Evolutionary conservation across 306 rosid species (phyloP).

Genomic region (Trifolium pratense): DNA sequence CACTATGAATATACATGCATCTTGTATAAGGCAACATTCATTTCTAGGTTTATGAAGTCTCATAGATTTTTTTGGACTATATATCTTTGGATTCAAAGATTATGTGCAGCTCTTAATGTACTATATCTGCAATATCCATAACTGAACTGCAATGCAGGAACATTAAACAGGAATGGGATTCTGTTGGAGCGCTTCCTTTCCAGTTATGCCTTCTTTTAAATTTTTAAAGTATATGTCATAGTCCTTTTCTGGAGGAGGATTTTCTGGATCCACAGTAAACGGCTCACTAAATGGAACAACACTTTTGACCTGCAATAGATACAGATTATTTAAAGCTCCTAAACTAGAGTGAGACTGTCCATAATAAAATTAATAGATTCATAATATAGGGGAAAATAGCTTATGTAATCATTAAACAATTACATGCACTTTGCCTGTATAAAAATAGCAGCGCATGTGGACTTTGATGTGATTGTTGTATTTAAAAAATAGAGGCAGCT

Average conservation of each 20-base stretch:
- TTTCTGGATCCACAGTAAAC: slow-evolving; percentile 81
- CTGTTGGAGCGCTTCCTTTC: slow-evolving; percentile 78
- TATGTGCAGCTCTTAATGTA: slow-evolving; percentile 30
- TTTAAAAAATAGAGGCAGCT: not conserved
- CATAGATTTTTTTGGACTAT: slow-evolving; percentile 5
- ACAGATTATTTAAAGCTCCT: slow-evolving; percentile 4
- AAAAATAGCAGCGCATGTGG: not conserved
- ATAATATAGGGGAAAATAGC: not conserved
- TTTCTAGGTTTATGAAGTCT: slow-evolving; percentile 27
- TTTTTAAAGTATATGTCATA: slow-evolving; percentile 66
- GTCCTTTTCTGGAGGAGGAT: slow-evolving; percentile 87
- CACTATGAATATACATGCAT: slow-evolving; percentile 33
- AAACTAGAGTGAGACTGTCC: slow-evolving; percentile 33
- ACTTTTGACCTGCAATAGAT: slow-evolving; percentile 74
- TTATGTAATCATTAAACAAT: not conserved
- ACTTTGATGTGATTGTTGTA: slow-evolving; percentile 3
- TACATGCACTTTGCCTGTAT: not conserved
- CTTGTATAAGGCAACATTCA: slow-evolving; percentile 22
- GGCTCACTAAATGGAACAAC: slow-evolving; percentile 86
- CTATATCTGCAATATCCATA: slow-evolving; percentile 24
- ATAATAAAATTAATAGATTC: slow-evolving; percentile 27
- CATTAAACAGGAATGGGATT: slow-evolving; percentile 58
- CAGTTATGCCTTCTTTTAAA: slow-evolving; percentile 82
- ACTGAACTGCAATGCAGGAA: slow-evolving; percentile 32
- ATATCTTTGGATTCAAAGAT: slow-evolving; percentile 15